Base-by-base conservation (phyloP, 2,329 filamentous ascomycete species). In the Saccharata proteae region DNA sequence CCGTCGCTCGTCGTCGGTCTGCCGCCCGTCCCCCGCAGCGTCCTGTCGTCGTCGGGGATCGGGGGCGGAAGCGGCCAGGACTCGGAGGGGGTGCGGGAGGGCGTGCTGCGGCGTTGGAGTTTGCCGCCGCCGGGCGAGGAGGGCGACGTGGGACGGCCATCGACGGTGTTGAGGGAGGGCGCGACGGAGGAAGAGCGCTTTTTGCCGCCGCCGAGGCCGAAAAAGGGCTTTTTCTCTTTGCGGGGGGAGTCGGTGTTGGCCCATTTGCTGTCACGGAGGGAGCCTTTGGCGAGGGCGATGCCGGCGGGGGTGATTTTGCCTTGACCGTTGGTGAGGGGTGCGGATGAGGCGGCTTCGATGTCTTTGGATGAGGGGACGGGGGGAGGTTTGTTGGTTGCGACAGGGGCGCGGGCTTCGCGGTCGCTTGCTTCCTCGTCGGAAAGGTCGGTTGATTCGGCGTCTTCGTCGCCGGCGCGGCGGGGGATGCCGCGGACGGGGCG, bases 141-240 rank as follows among this genome's bases (percentile, higher is more conserved):
- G 48, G 48, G 26, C 49, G 50, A 29, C 48, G 36, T 3, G 50
- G 48, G 17, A 52, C 48, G 11, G n/a, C 26, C 25, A 9, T 19
- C 17, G 19, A 7, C 8, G 41, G 26, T 54, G 53, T 30, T 53
- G 53, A 19, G 52, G 54, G 22, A 48, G 41, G 19, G 12, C 26
- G 24, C n/a, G 38, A 29, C 9, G 13, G 9, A 4, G 29, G 18
- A 10, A 16, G 57, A 57, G 46, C 16, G 80, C 53, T 69, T 77
- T 33, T 79, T 74, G 21, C 74, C 70, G n/a, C n/a, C n/a, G n/a
- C n/a, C n/a, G n/a, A 84, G 35, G 56, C 65, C 49, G 34, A 61
- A 58, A 40, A 61, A 56, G 12, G 50, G 47, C 11, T 59, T 56
- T 38, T 59, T 61, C 15, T 49, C 37, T 29, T 52, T 55, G 26